Evolutionary conservation across 2,329 filamentous ascomycete species (phyloP), one percentile per base, ranked within the genome.

Genomic region (Cladophialophora psammophila): DNA sequence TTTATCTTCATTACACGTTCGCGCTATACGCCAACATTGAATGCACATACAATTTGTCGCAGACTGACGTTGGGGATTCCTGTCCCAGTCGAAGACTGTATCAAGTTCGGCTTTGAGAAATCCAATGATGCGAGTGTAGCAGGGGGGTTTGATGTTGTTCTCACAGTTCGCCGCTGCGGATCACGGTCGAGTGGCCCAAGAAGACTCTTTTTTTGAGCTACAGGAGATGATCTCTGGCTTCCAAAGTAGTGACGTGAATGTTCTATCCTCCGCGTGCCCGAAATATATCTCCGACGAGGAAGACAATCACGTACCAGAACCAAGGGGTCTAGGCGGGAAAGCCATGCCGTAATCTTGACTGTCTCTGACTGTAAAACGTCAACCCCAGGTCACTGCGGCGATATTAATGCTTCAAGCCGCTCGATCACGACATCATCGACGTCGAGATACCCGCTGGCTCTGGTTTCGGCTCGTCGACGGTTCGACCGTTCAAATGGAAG

Each of bases 401-500:
- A 61, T 15, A 64, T 63, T 45, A 67, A 52, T 18, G 48, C 55
- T 60, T 67, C 56, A n/a, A 67, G 52, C 36, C 60, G 40, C 45
- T 64, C 55, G 5, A 67, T 48, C 26, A 67, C 65, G n/a, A 63
- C 50, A 34, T 64, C 65, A 38, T 67, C 65, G 4, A 67, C 65
- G 5, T 67, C 65, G n/a, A 67, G 18, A 38, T 48, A 18, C 9
- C 65, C 65, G 32, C 35, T 31, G 10, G 60, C 61, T 31, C 42
- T 63, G 5, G 34, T 57, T 40, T 67, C 61, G 5, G 45, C 55
- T 36, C 65, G 34, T 26, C 54, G 40, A 13, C 61, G 60, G 40
- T 64, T 64, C n/a, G 60, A 64, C 9, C 65, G 42, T 38, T 67
- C 65, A 34, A 67, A 67, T 8, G 65, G 65, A 18, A 67, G 53